A percentile compares a stretch with the other conserved stretches of the same genome.
Evolutionary conservation across 129 eudicot genomes (phyloP).

Genomic region (Flaveria linearis): DNA sequence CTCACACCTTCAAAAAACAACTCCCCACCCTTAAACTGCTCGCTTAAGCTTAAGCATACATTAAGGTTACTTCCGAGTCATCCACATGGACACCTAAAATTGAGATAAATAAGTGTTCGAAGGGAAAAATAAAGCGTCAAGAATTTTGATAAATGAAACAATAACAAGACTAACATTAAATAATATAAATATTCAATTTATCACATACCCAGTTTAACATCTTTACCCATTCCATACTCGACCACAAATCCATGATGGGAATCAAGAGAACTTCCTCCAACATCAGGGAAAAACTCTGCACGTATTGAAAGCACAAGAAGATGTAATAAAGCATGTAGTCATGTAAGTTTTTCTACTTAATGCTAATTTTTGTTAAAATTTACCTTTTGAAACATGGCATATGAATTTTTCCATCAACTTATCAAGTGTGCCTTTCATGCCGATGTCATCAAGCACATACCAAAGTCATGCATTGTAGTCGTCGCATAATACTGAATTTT

Average conservation of each 20-base stretch:
- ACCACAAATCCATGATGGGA: constrained; percentile 97
- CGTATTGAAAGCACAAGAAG: constrained; percentile 13
- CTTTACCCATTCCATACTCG: constrained; percentile 87
- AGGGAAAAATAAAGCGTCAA: not conserved
- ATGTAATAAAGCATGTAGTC: not conserved
- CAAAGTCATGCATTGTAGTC: constrained; percentile 81
- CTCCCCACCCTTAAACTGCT: constrained; percentile 91
- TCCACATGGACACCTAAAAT: constrained; percentile 87
- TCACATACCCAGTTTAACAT: constrained; percentile 70
- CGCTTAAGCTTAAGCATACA: constrained; percentile 66
- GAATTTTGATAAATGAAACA: constrained; percentile 11
- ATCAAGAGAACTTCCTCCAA: constrained; percentile 89
- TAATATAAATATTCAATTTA: not conserved
- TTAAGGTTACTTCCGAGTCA: constrained; percentile 90
- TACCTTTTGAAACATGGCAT: constrained; percentile 78
- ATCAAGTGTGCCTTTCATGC: constrained; percentile 79
- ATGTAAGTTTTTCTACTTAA: not conserved
- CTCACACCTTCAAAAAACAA: constrained; percentile 85
- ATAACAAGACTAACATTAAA: constrained; percentile 12
- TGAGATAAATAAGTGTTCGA: not conserved
- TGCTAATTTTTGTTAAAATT: not conserved
- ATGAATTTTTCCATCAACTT: constrained; percentile 82
- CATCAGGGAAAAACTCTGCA: constrained; percentile 86
- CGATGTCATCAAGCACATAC: constrained; percentile 97
- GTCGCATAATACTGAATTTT: constrained; percentile 92